Conservation (phyloP, 345 rosid genomes). For the Cardamine resedifolia region DNA sequence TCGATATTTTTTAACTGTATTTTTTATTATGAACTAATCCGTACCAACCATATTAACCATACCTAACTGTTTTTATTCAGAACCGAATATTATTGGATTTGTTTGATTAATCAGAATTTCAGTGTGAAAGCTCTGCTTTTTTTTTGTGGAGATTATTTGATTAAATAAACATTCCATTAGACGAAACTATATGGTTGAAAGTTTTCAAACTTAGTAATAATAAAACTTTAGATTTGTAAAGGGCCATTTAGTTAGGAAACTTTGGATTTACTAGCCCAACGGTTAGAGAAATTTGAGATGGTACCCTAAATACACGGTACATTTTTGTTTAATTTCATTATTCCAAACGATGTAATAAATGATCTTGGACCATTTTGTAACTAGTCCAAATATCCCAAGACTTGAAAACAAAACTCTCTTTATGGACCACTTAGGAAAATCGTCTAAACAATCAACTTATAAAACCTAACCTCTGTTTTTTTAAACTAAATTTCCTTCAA, state of each 20-base stretch:
- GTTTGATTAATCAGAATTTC: neutral
- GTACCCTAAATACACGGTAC: neutral
- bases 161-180: constrained; percentile 4
- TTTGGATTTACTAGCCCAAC: neutral
- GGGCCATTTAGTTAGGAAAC: neutral
- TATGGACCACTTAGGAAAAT: constrained; percentile 19
- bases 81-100: neutral
- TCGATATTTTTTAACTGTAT: neutral
- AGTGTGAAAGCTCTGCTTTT: neutral
- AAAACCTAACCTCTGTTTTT: neutral
- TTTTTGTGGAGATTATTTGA: too few species aligned
- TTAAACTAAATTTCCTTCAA: too few species aligned
- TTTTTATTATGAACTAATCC: neutral
- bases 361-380: constrained; percentile 16
- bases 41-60: constrained; percentile 24
- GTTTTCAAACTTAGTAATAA: neutral
- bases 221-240: neutral
- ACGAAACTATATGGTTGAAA: neutral
- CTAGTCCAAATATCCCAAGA: neutral
- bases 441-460: neutral
- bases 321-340: neutral
- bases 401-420: constrained; percentile 15
- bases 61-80: neutral
- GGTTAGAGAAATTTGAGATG: too few species aligned
- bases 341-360: neutral